Evolutionary conservation across 495 filamentous ascomycete species (phyloP).

Genomic region (Mytilinidion resinicola): DNA sequence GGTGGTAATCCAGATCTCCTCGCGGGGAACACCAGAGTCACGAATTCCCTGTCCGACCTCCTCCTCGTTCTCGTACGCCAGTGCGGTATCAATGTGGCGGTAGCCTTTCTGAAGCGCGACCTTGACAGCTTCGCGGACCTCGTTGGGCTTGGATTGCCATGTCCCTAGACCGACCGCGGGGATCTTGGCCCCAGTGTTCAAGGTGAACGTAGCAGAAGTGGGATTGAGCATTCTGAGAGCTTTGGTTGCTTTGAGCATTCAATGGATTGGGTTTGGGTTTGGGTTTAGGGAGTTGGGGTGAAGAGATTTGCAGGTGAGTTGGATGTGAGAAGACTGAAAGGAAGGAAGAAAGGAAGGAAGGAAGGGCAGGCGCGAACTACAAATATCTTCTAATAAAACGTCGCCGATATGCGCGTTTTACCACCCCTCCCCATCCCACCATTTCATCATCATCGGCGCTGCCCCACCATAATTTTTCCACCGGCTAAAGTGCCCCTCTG

Average conservation of each 20-base stretch:
- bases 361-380: neutral
- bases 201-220: conserved; percentile 50
- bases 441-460: no score
- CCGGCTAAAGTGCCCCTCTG: conserved; percentile 11
- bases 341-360: neutral
- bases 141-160: conserved; percentile 63
- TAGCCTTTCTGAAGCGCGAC: conserved; percentile 69
- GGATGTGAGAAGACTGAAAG: neutral
- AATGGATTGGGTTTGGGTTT: neutral
- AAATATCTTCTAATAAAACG: neutral
- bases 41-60: conserved; percentile 75
- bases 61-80: conserved; percentile 77
- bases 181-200: conserved; percentile 75
- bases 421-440: no score
- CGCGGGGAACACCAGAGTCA: conserved; percentile 71
- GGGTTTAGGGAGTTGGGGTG: no score
- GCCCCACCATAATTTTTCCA: conserved; percentile 12
- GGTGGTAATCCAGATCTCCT: conserved; percentile 80
- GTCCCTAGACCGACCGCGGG: conserved; percentile 78
- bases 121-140: conserved; percentile 66
- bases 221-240: conserved; percentile 23
- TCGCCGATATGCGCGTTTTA: no score
- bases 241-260: conserved; percentile 14
- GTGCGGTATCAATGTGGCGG: conserved; percentile 68
- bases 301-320: no score